Evolutionary conservation across 75 land plant genomes (phyloP).

Genomic region (Cryptomeria japonica): DNA sequence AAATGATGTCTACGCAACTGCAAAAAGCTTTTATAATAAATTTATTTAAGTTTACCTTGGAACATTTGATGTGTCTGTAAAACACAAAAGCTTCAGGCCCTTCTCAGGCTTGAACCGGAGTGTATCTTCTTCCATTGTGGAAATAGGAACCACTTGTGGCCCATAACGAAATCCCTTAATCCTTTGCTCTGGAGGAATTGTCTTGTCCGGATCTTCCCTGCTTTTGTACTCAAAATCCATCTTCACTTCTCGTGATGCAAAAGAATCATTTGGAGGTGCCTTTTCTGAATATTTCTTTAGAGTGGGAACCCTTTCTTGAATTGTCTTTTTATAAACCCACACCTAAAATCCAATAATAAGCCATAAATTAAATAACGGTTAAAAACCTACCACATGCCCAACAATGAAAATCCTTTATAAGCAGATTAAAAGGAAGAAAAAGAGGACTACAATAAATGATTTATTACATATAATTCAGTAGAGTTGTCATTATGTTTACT

Average conservation of each 20-base stretch:
- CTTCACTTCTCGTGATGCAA: slow-evolving; percentile 89
- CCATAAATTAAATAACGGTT: background rate
- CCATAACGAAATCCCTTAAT: slow-evolving; percentile 93
- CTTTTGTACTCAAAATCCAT: slow-evolving; percentile 89
- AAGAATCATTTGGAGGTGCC: slow-evolving; percentile 71
- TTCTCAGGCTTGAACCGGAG: slow-evolving; percentile 89
- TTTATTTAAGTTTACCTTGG: slow-evolving; percentile 53
- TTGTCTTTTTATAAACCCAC: slow-evolving; percentile 98
- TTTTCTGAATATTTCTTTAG: slow-evolving; percentile 89
- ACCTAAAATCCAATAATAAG: slow-evolving; percentile 45
- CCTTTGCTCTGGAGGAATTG: slow-evolving; percentile 89
- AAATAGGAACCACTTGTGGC: slow-evolving; percentile 86
- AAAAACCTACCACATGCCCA: background rate
- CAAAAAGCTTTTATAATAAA: background rate
- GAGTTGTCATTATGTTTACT: background rate
- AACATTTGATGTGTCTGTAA: slow-evolving; percentile 72
- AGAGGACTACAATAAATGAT: background rate
- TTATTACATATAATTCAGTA: background rate
- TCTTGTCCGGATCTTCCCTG: slow-evolving; percentile 54
- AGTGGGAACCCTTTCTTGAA: slow-evolving; percentile 81
- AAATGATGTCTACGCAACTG: background rate
- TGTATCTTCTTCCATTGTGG: slow-evolving; percentile 67
- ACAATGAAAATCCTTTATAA: background rate
- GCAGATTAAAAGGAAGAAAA: background rate
- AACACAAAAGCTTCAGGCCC: slow-evolving; percentile 83